Percentiles rank a stretch among this genome's conserved stretches.
Evolutionary conservation across 768 basidiomycete genomes (phyloP).

Genomic region (Tricholoma sp.): DNA sequence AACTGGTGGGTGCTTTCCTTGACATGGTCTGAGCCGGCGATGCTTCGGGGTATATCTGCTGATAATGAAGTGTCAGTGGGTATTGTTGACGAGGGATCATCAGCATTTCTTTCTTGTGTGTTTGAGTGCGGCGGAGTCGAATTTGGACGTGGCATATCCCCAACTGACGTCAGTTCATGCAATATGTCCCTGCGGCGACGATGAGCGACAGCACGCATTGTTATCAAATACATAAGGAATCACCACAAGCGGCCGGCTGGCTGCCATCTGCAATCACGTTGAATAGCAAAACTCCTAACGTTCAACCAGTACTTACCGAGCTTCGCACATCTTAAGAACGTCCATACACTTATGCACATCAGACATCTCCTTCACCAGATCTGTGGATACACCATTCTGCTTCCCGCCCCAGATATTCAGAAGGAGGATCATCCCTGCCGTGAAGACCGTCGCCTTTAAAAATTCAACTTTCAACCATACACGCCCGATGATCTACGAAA

Average conservation of each 20-base stretch:
- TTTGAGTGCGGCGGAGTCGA: slow-evolving; percentile 41
- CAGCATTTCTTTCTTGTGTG: background rate
- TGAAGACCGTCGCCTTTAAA: slow-evolving; percentile 32
- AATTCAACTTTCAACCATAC: background rate
- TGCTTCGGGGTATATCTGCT: slow-evolving; percentile 11
- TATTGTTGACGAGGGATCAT: background rate
- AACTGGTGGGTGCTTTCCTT: slow-evolving; percentile 4
- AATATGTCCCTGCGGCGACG: slow-evolving; percentile 54
- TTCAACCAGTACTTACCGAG: slow-evolving; percentile 17
- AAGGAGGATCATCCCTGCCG: slow-evolving; percentile 45
- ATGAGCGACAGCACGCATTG: slow-evolving; percentile 21
- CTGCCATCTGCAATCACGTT: slow-evolving; percentile 27
- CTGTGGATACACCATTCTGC: slow-evolving; percentile 30
- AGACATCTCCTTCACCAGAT: slow-evolving; percentile 40
- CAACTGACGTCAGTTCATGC: slow-evolving; percentile 65
- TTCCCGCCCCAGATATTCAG: slow-evolving; percentile 52
- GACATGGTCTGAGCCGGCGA: too few relatives aligned
- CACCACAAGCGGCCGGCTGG: slow-evolving; percentile 43
- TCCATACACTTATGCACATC: slow-evolving; percentile 65
- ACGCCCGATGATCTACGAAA: background rate
- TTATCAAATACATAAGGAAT: background rate
- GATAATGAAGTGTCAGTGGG: background rate
- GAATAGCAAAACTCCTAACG: background rate
- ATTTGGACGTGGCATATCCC: slow-evolving; percentile 63
- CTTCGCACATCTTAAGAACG: slow-evolving; percentile 38